A percentile compares a stretch with the other conserved stretches of the same genome.
Evolutionary conservation across 768 basidiomycete species (phyloP).

Genomic region (Dioszegia aurantiaca): DNA sequence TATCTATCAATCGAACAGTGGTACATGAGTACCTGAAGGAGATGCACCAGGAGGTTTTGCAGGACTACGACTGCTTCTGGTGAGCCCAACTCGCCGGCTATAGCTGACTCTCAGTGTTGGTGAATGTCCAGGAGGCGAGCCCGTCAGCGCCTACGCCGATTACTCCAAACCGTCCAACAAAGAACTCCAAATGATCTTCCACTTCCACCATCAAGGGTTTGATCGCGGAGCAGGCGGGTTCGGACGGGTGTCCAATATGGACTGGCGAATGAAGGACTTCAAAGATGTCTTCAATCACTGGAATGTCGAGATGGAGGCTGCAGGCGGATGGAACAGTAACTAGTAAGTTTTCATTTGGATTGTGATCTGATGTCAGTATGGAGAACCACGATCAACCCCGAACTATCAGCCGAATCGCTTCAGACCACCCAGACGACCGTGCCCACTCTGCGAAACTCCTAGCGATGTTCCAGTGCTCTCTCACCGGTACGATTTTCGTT

Average conservation of each 20-base stretch:
- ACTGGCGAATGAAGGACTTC: slow-evolving; percentile 61
- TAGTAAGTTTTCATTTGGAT: slow-evolving; percentile 7
- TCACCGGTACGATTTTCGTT: slow-evolving; percentile 67
- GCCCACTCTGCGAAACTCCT: slow-evolving; percentile 64
- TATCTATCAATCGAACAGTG: slow-evolving; percentile 62
- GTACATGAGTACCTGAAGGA: slow-evolving; percentile 68
- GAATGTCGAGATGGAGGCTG: slow-evolving; percentile 61
- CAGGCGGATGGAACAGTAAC: slow-evolving; percentile 67
- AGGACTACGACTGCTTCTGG: slow-evolving; percentile 38
- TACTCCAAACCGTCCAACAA: slow-evolving; percentile 64
- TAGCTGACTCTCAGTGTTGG: slow-evolving; percentile 33
- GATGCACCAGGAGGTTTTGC: slow-evolving; percentile 61
- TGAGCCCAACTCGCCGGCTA: slow-evolving; percentile 14
- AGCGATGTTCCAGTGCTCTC: slow-evolving; percentile 62
- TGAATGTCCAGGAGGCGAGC: slow-evolving; percentile 47
- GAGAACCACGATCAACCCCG: slow-evolving; percentile 52
- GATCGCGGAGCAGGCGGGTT: slow-evolving; percentile 32
- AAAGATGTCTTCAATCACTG: slow-evolving; percentile 57
- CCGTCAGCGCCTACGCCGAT: slow-evolving; percentile 50
- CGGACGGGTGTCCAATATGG: slow-evolving; percentile 3
- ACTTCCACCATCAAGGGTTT: slow-evolving; percentile 41
- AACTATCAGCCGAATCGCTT: slow-evolving; percentile 65
- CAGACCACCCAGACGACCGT: slow-evolving; percentile 63
- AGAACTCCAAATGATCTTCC: slow-evolving; percentile 50
- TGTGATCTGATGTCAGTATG: slow-evolving; percentile 16